These are phyloP conservation scores for Ricinus communis DNA, from an alignment of 345 rosid genomes.

Conservation along the genomic window DNA sequence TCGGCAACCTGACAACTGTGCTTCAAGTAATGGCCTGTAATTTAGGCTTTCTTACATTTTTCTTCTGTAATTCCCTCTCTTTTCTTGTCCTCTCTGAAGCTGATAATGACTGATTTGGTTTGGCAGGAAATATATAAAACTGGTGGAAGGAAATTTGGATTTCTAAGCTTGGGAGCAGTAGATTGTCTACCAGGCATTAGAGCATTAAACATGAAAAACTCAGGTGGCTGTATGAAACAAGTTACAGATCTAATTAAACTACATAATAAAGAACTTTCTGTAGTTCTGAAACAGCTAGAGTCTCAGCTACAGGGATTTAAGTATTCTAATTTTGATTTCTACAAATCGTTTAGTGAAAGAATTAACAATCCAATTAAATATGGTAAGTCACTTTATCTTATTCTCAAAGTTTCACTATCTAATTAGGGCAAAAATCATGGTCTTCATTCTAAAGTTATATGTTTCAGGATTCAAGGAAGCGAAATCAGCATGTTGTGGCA, in stretches of 20 bases:
- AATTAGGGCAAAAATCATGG: not conserved
- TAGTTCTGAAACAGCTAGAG: conserved; percentile 6
- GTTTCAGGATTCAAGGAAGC: conserved; percentile 24
- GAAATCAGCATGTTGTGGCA: conserved; percentile 32
- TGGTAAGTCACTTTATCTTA: conserved; percentile 11
- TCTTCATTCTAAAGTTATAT: too few species aligned
- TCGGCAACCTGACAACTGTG: conserved; percentile 25
- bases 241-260: not conserved
- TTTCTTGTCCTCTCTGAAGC: not conserved
- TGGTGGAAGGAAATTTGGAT: conserved; percentile 8
- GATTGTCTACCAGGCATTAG: not conserved
- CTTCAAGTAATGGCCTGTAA: conserved; percentile 20
- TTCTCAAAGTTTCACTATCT: too few species aligned
- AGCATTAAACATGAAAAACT: not conserved
- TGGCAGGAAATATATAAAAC: not conserved
- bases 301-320: conserved; percentile 8
- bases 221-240: not conserved
- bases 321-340: conserved; percentile 17
- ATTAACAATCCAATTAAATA: conserved; percentile 21
- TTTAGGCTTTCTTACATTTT: not conserved
- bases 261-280: conserved; percentile 20
- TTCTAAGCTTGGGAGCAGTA: not conserved
- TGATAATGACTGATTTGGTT: not conserved
- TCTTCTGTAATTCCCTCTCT: too few species aligned
- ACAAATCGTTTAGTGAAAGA: not conserved